A percentile compares a stretch with the other conserved stretches of the same genome.
These are phyloP conservation scores for Stropharia rugosoannulata DNA, from an alignment of 768 basidiomycete genomes.

Conservation along the genomic window DNA sequence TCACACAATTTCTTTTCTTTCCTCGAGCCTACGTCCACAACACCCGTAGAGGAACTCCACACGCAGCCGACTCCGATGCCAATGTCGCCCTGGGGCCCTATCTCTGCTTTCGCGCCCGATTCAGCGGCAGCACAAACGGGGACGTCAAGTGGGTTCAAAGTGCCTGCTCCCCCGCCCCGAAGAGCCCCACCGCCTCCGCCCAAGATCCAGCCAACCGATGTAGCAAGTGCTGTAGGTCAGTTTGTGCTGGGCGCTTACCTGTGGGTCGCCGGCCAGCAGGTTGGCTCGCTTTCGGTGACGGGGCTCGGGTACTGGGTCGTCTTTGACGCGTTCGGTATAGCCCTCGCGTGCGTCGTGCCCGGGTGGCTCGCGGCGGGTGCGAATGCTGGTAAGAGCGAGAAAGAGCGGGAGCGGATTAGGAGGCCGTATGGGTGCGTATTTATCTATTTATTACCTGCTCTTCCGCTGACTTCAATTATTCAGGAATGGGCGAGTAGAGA, in stretches of 20 bases:
- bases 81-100: slow-evolving; percentile 67
- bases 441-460: background rate
- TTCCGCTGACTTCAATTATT: slow-evolving; percentile 5
- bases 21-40: slow-evolving; percentile 67
- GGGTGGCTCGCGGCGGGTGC: slow-evolving; percentile 34
- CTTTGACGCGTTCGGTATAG: slow-evolving; percentile 88
- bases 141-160: slow-evolving; percentile 9
- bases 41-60: slow-evolving; percentile 38
- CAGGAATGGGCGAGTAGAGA: slow-evolving; percentile 67
- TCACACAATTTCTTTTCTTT: slow-evolving; percentile 97
- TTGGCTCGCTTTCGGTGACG: slow-evolving; percentile 83
- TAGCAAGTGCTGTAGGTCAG: slow-evolving; percentile 36
- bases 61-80: slow-evolving; percentile 62
- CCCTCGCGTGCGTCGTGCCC: slow-evolving; percentile 44
- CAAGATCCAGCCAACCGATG: slow-evolving; percentile 16
- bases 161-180: slow-evolving; percentile 1
- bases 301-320: slow-evolving; percentile 96
- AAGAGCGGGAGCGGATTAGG: slow-evolving; percentile 46
- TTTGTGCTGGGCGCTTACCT: slow-evolving; percentile 70
- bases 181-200: background rate
- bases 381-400: slow-evolving; percentile 18
- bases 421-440: slow-evolving; percentile 47
- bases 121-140: slow-evolving; percentile 15
- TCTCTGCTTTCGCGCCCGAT: slow-evolving; percentile 37
- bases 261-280: slow-evolving; percentile 89